phyloP scores from a whole-genome alignment of 2,329 filamentous ascomycete genomes.

The Penicillium aurantiogriseum region DNA sequence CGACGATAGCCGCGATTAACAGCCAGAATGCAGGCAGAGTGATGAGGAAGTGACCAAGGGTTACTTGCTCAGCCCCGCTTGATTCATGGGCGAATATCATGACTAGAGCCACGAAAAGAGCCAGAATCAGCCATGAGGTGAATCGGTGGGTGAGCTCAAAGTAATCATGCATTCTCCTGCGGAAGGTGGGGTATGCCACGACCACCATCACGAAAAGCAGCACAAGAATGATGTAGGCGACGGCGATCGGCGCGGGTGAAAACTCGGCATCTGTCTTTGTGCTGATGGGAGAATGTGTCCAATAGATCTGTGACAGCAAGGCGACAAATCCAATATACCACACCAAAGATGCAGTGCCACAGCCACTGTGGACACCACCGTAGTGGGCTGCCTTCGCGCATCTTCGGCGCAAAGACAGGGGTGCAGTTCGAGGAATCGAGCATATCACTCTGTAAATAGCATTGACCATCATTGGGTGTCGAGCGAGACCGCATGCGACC shows the following conservation, averaged over 20 bases:
- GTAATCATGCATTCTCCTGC: slow-evolving; percentile 62
- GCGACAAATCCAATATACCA: slow-evolving; percentile 45
- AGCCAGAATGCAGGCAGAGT: slow-evolving; percentile 63
- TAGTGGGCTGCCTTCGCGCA: slow-evolving; percentile 54
- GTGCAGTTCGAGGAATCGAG: slow-evolving; percentile 45
- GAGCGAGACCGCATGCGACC: slow-evolving; percentile 47
- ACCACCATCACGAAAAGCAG: slow-evolving; percentile 60
- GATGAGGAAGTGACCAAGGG: slow-evolving; percentile 43
- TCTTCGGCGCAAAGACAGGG: slow-evolving; percentile 45
- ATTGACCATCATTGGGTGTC: slow-evolving; percentile 55
- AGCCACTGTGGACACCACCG: slow-evolving; percentile 54
- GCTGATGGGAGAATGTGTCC: slow-evolving; percentile 18
- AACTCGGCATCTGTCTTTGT: slow-evolving; percentile 14
- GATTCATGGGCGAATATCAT: slow-evolving; percentile 53
- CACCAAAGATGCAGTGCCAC: slow-evolving; percentile 47
- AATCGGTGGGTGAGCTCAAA: slow-evolving; percentile 73
- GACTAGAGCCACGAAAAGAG: slow-evolving; percentile 64
- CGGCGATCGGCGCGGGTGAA: slow-evolving; percentile 44
- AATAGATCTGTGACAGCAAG: slow-evolving; percentile 32
- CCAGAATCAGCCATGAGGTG: slow-evolving; percentile 64
- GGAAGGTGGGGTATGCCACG: slow-evolving; percentile 63
- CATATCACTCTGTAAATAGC: slow-evolving; percentile 47
- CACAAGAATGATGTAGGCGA: slow-evolving; percentile 58
- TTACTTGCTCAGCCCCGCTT: slow-evolving; percentile 33
- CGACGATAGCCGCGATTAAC: slow-evolving; percentile 60